Base-by-base conservation (phyloP, 2,329 filamentous ascomycete species). In the Purpureocillium lavendulum region DNA sequence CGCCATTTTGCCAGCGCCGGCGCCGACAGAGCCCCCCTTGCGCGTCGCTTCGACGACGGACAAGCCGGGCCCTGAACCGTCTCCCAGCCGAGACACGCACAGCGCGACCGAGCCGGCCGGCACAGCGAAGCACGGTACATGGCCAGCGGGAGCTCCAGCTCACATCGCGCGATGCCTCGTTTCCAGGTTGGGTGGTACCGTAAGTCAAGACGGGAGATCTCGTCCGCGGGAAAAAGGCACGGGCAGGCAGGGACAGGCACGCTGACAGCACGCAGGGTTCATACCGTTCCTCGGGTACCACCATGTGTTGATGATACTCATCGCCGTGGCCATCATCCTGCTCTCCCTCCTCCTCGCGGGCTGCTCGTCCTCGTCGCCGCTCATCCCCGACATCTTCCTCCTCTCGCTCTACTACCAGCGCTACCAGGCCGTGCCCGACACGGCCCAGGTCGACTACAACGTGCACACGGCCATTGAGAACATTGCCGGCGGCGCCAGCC, bases 241-340 rank as follows among this genome's bases (percentile, higher is more conserved):
- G n/a, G n/a, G n/a, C n/a, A n/a, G n/a, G n/a, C n/a, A n/a, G n/a
- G n/a, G n/a, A n/a, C n/a, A 31, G 26, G 29, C 17, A 21, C 8
- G 12, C 34, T 43, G 24, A 31, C 24, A 13, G 21, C 14, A 2
- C 4, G 12, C 45, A 80, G 79, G 77, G 56, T 77, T 75, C 52
- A 66, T 84, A 59, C 80, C 80, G 50, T 83, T 84, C 58, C 70
- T 84, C 43, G 80, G 80, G 49, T 83, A 83, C 56, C 80, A 83
- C 58, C 78, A 98, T 78, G 84, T 97, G 49, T 77, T 98, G 62
- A 98, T 98, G 92, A 87, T 98, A 53, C 69, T 98, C 50, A 95
- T 98, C 57, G 89, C 86, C 40, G 70, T 96, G 43, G 79, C 89
- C 34, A 95, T 98, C 56, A 94, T 98, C 62, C 71, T 98, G 59